Percentiles rank a stretch among this genome's conserved stretches.
These are phyloP conservation scores for Diutina ranongensis DNA, from an alignment of 1,139 yeast species.

Conservation along the genomic window DNA sequence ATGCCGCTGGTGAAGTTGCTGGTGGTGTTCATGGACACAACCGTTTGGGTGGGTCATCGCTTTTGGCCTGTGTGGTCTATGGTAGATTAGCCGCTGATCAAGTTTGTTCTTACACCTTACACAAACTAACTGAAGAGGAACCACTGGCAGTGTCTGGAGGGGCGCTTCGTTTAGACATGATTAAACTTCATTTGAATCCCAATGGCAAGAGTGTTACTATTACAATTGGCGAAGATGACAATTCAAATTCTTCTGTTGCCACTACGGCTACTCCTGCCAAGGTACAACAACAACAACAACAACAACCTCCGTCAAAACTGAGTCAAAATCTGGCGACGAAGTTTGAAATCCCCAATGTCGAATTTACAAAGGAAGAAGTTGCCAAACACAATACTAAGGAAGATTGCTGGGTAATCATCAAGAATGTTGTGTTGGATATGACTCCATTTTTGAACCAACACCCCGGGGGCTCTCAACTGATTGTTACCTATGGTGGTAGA, in stretches of 20 bases:
- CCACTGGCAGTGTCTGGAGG: background rate
- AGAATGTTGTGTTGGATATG: slow-evolving; percentile 75
- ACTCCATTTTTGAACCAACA: slow-evolving; percentile 70
- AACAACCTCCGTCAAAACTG: background rate
- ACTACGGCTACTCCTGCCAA: background rate
- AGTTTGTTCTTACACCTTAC: slow-evolving; percentile 10
- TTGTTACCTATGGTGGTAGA: slow-evolving; percentile 72
- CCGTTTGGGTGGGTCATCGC: slow-evolving; percentile 66
- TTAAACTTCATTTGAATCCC: slow-evolving; percentile 1
- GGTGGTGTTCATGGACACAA: slow-evolving; percentile 79
- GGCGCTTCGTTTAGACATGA: slow-evolving; percentile 2
- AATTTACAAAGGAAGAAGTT: slow-evolving; percentile 42
- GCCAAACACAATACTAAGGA: slow-evolving; percentile 47
- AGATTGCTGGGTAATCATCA: slow-evolving; percentile 83
- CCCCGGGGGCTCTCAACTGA: slow-evolving; percentile 80
- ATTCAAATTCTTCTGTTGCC: background rate
- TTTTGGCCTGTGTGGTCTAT: slow-evolving; percentile 72
- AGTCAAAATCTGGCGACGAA: background rate
- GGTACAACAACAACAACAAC: background rate
- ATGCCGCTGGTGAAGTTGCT: slow-evolving; percentile 73
- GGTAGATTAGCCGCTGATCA: slow-evolving; percentile 55
- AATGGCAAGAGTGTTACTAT: background rate
- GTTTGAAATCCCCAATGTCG: slow-evolving; percentile 25
- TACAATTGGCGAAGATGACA: background rate
- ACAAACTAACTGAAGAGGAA: slow-evolving; percentile 11